Conservation (phyloP, 495 filamentous ascomycete species). For the Hyaloscypha hepaticicola region DNA sequence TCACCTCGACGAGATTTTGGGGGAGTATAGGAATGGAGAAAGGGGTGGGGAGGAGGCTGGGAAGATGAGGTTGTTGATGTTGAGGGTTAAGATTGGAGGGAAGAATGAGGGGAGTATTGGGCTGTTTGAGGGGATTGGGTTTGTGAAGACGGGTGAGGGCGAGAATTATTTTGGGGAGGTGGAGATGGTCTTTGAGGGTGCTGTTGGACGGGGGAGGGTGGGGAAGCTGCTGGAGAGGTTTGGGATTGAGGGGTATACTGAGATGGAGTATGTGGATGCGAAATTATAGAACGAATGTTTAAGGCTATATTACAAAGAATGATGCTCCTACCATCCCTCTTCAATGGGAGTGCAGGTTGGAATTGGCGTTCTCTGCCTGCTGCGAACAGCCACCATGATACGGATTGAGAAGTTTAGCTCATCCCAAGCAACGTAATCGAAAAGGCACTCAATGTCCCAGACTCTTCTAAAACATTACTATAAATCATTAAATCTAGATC, state of each 20-base stretch:
- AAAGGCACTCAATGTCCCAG: too few species aligned
- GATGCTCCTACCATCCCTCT: neutral
- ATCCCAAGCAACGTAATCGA: too few species aligned
- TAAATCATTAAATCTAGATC: neutral
- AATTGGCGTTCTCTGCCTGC: too few species aligned
- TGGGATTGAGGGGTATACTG: conserved; percentile 42
- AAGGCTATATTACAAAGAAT: too few species aligned
- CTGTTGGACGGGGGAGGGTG: conserved; percentile 34
- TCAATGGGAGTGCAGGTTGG: too few species aligned
- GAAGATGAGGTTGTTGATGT: conserved; percentile 16
- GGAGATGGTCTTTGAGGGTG: conserved; percentile 32
- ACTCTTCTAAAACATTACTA: too few species aligned
- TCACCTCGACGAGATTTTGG: conserved; percentile 50
- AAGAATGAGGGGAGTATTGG: conserved; percentile 54
- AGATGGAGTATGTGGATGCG: conserved; percentile 39
- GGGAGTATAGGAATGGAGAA: conserved; percentile 51
- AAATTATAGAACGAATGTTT: too few species aligned
- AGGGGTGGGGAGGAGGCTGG: neutral
- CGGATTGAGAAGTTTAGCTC: too few species aligned
- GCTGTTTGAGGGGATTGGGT: conserved; percentile 60
- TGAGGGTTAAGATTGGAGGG: conserved; percentile 62
- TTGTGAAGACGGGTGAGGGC: conserved; percentile 45
- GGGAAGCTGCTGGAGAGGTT: conserved; percentile 32
- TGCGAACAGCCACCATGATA: too few species aligned
- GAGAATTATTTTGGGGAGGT: conserved; percentile 67